Conservation (phyloP, 352 stramenopile genomes). For the Globisporangium okanoganense region DNA sequence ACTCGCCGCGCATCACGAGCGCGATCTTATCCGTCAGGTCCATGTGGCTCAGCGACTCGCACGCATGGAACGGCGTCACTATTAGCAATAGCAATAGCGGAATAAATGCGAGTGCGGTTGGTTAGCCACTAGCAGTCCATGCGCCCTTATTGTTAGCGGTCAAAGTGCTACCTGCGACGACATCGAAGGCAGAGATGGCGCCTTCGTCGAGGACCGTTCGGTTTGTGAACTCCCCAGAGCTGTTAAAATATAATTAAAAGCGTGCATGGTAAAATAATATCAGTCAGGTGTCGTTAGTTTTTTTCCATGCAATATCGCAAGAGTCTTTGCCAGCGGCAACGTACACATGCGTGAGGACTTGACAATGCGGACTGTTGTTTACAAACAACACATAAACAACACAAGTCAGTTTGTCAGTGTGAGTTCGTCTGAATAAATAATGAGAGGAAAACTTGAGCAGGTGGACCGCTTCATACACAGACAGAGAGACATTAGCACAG, state of each 20-base stretch:
- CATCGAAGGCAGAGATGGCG: constrained; percentile 24
- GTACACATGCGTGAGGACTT: constrained; percentile 69
- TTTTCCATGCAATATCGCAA: neutral
- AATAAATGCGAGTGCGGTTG: neutral
- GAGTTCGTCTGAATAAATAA: too few species aligned
- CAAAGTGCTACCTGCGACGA: constrained; percentile 46
- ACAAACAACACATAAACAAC: neutral
- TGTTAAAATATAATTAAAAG: too few species aligned
- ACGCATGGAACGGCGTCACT: constrained; percentile 62
- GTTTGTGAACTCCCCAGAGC: constrained; percentile 75
- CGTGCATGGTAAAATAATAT: neutral
- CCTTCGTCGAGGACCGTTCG: constrained; percentile 33
- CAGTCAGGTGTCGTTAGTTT: neutral
- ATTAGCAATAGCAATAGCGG: too few species aligned
- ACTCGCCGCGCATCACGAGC: constrained; percentile 71
- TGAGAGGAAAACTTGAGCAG: neutral
- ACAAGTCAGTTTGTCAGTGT: constrained; percentile 2
- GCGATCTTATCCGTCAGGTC: constrained; percentile 63
- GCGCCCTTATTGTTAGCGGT: neutral
- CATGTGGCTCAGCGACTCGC: constrained; percentile 38
- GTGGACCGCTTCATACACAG: neutral
- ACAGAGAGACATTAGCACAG: neutral
- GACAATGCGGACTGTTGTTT: constrained; percentile 38
- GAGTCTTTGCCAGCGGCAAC: constrained; percentile 13
- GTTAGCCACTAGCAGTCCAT: neutral